phyloP scores from a whole-genome alignment of 1,284 basidiomycete species.

The Athelia sp. region DNA sequence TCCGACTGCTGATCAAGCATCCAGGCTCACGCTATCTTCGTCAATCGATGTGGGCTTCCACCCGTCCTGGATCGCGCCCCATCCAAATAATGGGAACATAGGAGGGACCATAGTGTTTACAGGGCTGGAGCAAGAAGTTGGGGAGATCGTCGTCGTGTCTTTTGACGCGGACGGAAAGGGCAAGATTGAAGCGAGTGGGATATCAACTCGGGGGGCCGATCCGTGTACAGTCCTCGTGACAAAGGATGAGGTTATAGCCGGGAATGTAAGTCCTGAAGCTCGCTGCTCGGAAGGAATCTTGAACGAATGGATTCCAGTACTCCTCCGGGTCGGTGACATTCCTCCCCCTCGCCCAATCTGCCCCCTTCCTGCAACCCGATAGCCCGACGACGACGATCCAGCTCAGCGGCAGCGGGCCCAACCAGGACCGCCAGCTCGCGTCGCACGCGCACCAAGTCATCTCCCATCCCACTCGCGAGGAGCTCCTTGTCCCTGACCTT shows the following conservation, averaged over 20 bases:
- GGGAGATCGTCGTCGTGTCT: conserved; percentile 50
- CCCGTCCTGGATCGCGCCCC: conserved; percentile 65
- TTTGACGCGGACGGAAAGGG: conserved; percentile 43
- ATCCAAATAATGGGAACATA: conserved; percentile 47
- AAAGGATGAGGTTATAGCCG: conserved; percentile 50
- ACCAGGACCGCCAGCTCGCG: conserved; percentile 52
- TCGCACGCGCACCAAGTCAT: conserved; percentile 70
- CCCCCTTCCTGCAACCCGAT: conserved; percentile 17
- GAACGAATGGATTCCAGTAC: conserved; percentile 38
- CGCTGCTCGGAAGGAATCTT: conserved; percentile 1
- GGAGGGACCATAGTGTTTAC: conserved; percentile 49
- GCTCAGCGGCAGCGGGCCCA: conserved; percentile 51
- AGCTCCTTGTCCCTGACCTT: conserved; percentile 67
- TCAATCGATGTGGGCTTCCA: conserved; percentile 50
- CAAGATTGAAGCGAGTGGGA: conserved; percentile 34
- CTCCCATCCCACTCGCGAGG: conserved; percentile 33
- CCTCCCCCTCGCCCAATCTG: conserved; percentile 52
- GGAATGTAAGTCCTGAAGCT: conserved; percentile 52
- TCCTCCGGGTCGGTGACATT: conserved; percentile 48
- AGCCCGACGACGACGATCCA: conserved; percentile 27
- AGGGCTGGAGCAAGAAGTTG: conserved; percentile 54
- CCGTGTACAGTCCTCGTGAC: conserved; percentile 54
- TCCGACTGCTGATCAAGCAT: conserved; percentile 26
- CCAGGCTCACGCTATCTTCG: conserved; percentile 39
- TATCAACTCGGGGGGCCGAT: conserved; percentile 49